These are phyloP conservation scores for Mortierella sp. DNA, from an alignment of 371 early-diverging fungal genomes.

Conservation along the genomic window DNA sequence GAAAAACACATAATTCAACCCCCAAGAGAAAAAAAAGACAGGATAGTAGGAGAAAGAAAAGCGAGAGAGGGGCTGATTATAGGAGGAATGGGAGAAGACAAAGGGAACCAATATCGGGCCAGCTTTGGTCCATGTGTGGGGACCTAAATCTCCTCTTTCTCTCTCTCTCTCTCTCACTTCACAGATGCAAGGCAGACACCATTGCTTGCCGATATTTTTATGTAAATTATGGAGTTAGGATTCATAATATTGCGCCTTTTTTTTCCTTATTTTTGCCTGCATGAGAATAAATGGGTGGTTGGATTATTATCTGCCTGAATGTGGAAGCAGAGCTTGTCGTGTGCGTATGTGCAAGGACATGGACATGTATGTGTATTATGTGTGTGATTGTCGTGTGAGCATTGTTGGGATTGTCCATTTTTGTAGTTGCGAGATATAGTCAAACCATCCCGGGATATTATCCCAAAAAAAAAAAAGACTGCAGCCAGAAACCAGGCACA, in stretches of 20 bases:
- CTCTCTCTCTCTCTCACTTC: no score
- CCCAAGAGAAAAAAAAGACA: neutral
- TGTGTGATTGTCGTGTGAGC: neutral
- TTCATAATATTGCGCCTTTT: no score
- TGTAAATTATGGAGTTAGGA: no score
- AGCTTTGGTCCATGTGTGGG: conserved; percentile 1
- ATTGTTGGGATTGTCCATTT: neutral
- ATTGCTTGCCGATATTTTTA: no score
- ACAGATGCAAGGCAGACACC: no score
- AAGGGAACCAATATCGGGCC: conserved; percentile 1
- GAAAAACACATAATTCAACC: neutral
- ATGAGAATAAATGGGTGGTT: no score
- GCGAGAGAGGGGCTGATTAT: neutral
- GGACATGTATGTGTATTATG: neutral
- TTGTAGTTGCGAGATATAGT: neutral
- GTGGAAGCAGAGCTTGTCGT: no score
- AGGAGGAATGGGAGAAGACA: neutral
- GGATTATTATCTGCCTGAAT: no score
- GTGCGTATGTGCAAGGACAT: no score
- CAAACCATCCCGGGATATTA: neutral
- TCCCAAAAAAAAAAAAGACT: neutral
- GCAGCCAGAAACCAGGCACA: neutral
- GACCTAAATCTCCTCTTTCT: neutral
- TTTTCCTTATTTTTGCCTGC: no score
- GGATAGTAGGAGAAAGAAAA: neutral